phyloP scores from a whole-genome alignment of 495 filamentous ascomycete genomes.

The Aspergillus sparsus region DNA sequence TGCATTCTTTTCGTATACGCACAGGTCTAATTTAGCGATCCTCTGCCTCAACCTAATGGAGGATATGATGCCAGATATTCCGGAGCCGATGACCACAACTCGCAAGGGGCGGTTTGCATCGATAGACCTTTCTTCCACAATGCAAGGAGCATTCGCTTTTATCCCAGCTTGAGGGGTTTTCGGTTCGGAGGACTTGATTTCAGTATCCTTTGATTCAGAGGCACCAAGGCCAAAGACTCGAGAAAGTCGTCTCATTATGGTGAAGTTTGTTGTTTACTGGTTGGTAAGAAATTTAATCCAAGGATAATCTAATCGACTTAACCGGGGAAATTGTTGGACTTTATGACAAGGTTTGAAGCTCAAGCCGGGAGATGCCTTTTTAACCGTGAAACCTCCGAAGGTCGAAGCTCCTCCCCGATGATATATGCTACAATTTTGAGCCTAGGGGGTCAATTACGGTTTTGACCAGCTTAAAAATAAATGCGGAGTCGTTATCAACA shows the following conservation, averaged over 20 bases:
- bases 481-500: conserved; percentile 4
- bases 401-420: not conserved
- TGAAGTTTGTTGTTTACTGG: not conserved
- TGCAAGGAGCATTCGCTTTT: conserved; percentile 7
- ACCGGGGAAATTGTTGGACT: not conserved
- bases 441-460: not conserved
- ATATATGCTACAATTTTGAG: not conserved
- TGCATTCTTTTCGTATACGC: conserved; percentile 78
- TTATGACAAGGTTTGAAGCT: no score
- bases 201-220: not conserved
- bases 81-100: conserved; percentile 66
- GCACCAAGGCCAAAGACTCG: conserved; percentile 7
- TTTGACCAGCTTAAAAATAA: not conserved
- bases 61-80: conserved; percentile 61
- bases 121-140: conserved; percentile 51
- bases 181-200: not conserved
- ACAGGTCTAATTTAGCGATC: conserved; percentile 59
- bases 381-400: not conserved
- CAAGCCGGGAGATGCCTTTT: not conserved
- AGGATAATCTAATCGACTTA: not conserved
- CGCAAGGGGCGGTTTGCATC: conserved; percentile 57
- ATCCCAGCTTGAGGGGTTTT: not conserved
- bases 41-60: conserved; percentile 61
- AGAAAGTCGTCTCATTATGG: conserved; percentile 16
- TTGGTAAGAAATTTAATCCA: not conserved